Evolutionary conservation across 164 flowering plant species (phyloP), one percentile per base, ranked within the genome.

Genomic region (Kingdonia uniflora): DNA sequence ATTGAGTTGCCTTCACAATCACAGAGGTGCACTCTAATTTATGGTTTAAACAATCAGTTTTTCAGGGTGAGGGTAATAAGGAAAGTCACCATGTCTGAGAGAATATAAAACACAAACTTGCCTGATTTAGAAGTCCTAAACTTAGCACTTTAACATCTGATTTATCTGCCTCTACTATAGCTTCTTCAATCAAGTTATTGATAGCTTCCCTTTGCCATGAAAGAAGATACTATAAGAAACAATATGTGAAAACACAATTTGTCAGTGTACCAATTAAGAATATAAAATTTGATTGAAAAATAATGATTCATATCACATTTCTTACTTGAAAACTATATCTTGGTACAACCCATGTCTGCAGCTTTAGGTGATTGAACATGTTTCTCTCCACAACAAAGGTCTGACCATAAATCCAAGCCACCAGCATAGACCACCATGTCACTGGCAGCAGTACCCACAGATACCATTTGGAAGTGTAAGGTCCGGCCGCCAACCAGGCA

Each of bases 41-140:
- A n/a, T n/a, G n/a, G n/a, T n/a, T n/a, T n/a, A n/a, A n/a, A n/a
- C n/a, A n/a, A n/a, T n/a, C n/a, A n/a, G n/a, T n/a, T n/a, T n/a
- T n/a, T n/a, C n/a, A n/a, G n/a, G n/a, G n/a, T n/a, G n/a, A n/a
- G n/a, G n/a, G n/a, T n/a, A n/a, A n/a, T n/a, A n/a, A n/a, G n/a
- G n/a, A n/a, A n/a, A n/a, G n/a, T n/a, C n/a, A n/a, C n/a, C 84
- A 39, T 84, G 78, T 71, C 79, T 51, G 21, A 29, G 8, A 29
- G 35, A 29, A 8, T 3, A 29, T 4, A 29, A 29, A 29, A 29
- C 8, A 8, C 4, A 8, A 29, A 29, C 35, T 29, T 29, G 35
- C 85, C 80, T 87, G 96, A 54, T 87, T 87, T 42, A 75, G 44
- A 24, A 87, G 76, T 11, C 88, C 96, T 16, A 87, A 64, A 56